Conservation (phyloP, 805 yeast species). For the Cyberlindnera subsufficiens region DNA sequence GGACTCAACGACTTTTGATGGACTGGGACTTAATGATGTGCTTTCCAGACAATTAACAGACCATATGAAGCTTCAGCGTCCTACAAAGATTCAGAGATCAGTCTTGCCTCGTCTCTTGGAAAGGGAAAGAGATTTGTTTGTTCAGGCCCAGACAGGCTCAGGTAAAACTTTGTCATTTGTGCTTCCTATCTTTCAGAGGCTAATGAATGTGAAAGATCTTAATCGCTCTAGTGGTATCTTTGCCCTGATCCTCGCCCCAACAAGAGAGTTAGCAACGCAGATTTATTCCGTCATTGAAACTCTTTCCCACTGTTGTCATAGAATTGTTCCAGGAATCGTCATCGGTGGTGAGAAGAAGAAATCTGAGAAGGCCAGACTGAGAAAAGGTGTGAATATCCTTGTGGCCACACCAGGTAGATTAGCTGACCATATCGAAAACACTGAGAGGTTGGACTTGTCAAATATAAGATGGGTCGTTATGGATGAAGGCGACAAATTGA, state of each 20-base stretch:
- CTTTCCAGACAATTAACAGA: slow-evolving; percentile 51
- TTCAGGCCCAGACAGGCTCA: slow-evolving; percentile 97
- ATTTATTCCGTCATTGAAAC: slow-evolving; percentile 76
- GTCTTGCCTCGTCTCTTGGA: slow-evolving; percentile 61
- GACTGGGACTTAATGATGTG: slow-evolving; percentile 58
- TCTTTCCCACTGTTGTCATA: slow-evolving; percentile 69
- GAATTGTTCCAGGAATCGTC: slow-evolving; percentile 91
- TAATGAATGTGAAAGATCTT: slow-evolving; percentile 49
- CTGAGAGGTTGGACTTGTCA: slow-evolving; percentile 64
- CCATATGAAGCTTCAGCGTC: slow-evolving; percentile 50
- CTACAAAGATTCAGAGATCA: slow-evolving; percentile 83
- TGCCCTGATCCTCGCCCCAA: slow-evolving; percentile 86
- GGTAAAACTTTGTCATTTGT: slow-evolving; percentile 91
- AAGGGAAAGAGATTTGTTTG: slow-evolving; percentile 58
- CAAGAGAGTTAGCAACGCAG: slow-evolving; percentile 91
- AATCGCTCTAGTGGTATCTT: slow-evolving; percentile 74
- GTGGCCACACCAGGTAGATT: slow-evolving; percentile 97
- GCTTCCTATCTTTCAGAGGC: slow-evolving; percentile 72
- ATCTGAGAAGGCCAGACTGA: slow-evolving; percentile 88
- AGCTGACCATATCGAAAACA: slow-evolving; percentile 90
- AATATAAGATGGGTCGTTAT: slow-evolving; percentile 81
- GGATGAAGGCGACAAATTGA: slow-evolving; percentile 95
- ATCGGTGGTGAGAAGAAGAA: slow-evolving; percentile 99
- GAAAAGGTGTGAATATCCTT: slow-evolving; percentile 94
- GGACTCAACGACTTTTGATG: slow-evolving; percentile 63